Evolutionary conservation across 805 yeast species (phyloP), one percentile per base, ranked within the genome.

Genomic region (Kurtzmaniella cleridarum): DNA sequence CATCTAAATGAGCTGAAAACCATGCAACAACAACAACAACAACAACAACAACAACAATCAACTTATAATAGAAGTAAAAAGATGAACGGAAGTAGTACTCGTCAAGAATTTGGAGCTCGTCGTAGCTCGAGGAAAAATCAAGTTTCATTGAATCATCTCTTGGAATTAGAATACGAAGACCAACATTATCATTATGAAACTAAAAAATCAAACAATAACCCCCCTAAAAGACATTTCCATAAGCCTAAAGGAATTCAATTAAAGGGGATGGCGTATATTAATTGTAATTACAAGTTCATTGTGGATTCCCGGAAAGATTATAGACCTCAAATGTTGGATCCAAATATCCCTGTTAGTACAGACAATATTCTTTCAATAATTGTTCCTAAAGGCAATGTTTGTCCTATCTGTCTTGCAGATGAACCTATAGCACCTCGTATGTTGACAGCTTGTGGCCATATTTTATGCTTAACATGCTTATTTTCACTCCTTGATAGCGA

Each of bases 401-500:
- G 99, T 55, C 98, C 98, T 0, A 91, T 93, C 20, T 93, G 99
- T 57, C 66, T 93, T 11, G 73, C 81, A 26, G 95, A 87, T 36
- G 81, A 79, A 11, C 85, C 93, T 11, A 76, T 84, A 13, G 96
- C 97, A 0, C 97, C 98, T 2, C 69, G 98, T 40, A 95, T 93
- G 98, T 80, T 88, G 23, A 64, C 70, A 3, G 74, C 80, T 10
- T 93, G 99, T 64, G 98, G 99, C 4, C 99, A 93, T 55, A 73
- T 89, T 12, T 78, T 93, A 53, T 93, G 99, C 55, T 71, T 78
- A 40, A 78, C 89, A 11, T 93, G 99, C 58, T 60, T 91, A 24
- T 58, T 89, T 40, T 76, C 89, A 33, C 76, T 85, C 50, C 64
- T 87, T 32, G 84, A 76, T 28, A 78, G 81, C 14, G 72, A 68